Percentiles rank a stretch among this genome's conserved stretches.
These are phyloP conservation scores for Blastosporella zonata DNA, from an alignment of 1,284 basidiomycete genomes.

Conservation along the genomic window DNA sequence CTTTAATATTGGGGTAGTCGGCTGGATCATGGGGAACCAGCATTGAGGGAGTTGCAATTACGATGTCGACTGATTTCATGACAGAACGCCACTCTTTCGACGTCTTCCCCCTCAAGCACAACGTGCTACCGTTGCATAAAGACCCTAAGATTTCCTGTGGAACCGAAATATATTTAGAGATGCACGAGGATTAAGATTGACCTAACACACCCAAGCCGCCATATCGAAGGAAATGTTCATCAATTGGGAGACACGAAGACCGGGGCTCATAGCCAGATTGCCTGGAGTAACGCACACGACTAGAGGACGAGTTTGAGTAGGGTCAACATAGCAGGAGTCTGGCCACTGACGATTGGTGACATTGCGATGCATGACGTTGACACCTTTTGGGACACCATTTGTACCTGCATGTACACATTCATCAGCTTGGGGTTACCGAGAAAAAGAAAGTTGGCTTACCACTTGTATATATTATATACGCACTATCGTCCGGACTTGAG, in stretches of 20 bases:
- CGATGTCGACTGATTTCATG: slow-evolving; percentile 55
- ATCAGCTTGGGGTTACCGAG: slow-evolving; percentile 4
- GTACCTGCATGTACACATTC: slow-evolving; percentile 44
- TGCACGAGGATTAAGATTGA: neutral
- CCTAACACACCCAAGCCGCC: slow-evolving; percentile 52
- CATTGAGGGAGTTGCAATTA: slow-evolving; percentile 55
- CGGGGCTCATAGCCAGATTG: slow-evolving; percentile 53
- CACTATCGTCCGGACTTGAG: slow-evolving; percentile 41
- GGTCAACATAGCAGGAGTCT: neutral
- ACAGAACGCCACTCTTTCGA: slow-evolving; percentile 55
- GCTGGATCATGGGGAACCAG: slow-evolving; percentile 49
- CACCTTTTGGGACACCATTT: slow-evolving; percentile 57
- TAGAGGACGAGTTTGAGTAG: slow-evolving; percentile 5
- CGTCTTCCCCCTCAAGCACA: slow-evolving; percentile 53
- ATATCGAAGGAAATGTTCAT: slow-evolving; percentile 63
- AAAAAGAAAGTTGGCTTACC: slow-evolving; percentile 34
- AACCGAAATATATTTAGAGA: neutral
- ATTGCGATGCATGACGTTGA: slow-evolving; percentile 55
- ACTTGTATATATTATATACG: slow-evolving; percentile 61
- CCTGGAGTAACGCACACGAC: slow-evolving; percentile 12
- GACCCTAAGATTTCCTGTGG: slow-evolving; percentile 55
- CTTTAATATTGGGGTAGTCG: slow-evolving; percentile 57
- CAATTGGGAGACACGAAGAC: slow-evolving; percentile 53
- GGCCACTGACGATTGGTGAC: slow-evolving; percentile 50
- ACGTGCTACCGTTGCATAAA: slow-evolving; percentile 52